Evolutionary conservation across 2,329 filamentous ascomycete species (phyloP).

Genomic region (Fusarium nematophilum): DNA sequence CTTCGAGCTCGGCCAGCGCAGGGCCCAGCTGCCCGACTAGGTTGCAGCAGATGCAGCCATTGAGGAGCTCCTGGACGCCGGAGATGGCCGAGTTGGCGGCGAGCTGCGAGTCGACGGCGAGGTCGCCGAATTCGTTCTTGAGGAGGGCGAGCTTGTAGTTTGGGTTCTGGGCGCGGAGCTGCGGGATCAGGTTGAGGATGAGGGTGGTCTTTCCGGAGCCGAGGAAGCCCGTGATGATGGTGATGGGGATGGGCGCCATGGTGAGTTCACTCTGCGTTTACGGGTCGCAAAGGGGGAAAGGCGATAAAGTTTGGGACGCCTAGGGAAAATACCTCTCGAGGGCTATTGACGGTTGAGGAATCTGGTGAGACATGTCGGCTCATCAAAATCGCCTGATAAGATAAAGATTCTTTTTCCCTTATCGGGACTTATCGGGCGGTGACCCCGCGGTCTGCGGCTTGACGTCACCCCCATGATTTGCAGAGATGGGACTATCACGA

Average conservation of each 20-base stretch:
- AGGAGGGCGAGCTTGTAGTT: conserved; percentile 90
- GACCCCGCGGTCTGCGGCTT: conserved; percentile 33
- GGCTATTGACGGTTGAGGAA: conserved; percentile 13
- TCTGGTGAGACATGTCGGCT: conserved; percentile 34
- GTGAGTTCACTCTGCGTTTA: not conserved
- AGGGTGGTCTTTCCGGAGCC: conserved; percentile 97
- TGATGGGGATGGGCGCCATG: conserved; percentile 84
- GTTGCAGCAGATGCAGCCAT: conserved; percentile 99
- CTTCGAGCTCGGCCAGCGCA: conserved; percentile 79
- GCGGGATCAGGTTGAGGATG: conserved; percentile 91
- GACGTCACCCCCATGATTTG: conserved; percentile 34
- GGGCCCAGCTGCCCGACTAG: conserved; percentile 90
- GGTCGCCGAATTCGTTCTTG: conserved; percentile 98
- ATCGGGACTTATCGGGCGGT: conserved; percentile 36
- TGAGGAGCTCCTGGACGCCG: conserved; percentile 91
- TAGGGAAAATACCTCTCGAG: conserved; percentile 41
- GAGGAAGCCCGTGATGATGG: conserved; percentile 95
- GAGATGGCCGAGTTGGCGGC: conserved; percentile 85
- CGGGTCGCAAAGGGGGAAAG: not conserved
- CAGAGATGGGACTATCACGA: conserved; percentile 25
- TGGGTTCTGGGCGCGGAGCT: conserved; percentile 79
- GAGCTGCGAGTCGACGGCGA: conserved; percentile 93
- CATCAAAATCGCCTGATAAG: conserved; percentile 41
- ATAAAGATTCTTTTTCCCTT: conserved; percentile 35
- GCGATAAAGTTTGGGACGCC: conserved; percentile 8